Evolutionary conservation across 257 asterid species (phyloP).

Genomic region (Gardenia jasminoides): DNA sequence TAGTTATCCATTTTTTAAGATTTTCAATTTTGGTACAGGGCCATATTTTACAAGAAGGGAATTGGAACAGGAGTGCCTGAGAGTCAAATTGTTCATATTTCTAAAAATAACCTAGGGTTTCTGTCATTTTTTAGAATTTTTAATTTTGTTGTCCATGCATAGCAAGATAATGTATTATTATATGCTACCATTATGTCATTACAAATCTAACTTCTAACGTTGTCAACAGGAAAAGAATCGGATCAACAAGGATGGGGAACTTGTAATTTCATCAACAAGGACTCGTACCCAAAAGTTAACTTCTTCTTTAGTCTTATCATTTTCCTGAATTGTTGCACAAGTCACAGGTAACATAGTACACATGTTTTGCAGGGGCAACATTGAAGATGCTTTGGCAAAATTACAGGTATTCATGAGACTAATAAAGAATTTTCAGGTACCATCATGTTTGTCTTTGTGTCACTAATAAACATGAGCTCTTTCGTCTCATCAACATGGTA

Average conservation of each 20-base stretch:
- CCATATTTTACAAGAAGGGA: no score
- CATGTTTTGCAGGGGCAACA: conserved; percentile 58
- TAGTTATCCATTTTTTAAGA: not conserved
- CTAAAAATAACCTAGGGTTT: not conserved
- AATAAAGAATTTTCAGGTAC: conserved; percentile 29
- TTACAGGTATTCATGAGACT: conserved; percentile 63
- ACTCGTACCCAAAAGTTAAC: conserved; percentile 79
- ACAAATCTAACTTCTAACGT: not conserved
- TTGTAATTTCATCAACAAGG: conserved; percentile 83
- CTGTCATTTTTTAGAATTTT: not conserved
- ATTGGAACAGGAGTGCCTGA: not conserved
- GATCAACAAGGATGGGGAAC: conserved; percentile 87
- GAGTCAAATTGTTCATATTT: no score
- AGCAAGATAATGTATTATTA: not conserved
- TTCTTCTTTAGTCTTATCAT: conserved; percentile 21
- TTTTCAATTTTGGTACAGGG: not conserved
- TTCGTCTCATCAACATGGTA: not conserved
- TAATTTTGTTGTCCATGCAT: not conserved
- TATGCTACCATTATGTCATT: not conserved
- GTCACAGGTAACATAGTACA: conserved; percentile 20
- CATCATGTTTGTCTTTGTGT: conserved; percentile 12
- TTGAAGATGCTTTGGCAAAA: conserved; percentile 82
- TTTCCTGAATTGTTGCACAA: conserved; percentile 12
- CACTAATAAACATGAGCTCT: conserved; percentile 9
- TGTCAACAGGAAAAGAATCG: conserved; percentile 78